These are phyloP conservation scores for Fusarium siculi DNA, from an alignment of 2,329 filamentous ascomycete species.

Conservation along the genomic window DNA sequence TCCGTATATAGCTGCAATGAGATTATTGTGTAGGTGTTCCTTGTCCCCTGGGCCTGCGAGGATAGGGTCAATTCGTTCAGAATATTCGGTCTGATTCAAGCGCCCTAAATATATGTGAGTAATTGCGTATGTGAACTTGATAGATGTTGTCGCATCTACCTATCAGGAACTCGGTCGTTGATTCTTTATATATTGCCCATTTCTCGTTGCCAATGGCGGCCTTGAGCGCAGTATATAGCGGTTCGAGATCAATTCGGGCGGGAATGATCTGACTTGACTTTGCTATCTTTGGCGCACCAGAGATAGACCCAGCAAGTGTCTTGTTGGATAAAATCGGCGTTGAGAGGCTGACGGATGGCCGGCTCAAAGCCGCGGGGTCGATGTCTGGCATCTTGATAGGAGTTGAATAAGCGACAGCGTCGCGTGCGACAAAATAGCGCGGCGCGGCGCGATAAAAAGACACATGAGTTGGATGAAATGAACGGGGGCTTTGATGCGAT, in stretches of 20 bases:
- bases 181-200: slow-evolving; percentile 73
- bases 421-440: slow-evolving; percentile 60
- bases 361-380: slow-evolving; percentile 75
- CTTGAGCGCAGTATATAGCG: slow-evolving; percentile 71
- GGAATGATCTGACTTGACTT: slow-evolving; percentile 73
- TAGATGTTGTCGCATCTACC: slow-evolving; percentile 54
- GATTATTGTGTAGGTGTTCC: slow-evolving; percentile 74
- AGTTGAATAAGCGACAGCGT: slow-evolving; percentile 50
- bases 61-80: slow-evolving; percentile 68
- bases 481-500: slow-evolving; percentile 55
- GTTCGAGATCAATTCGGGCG: slow-evolving; percentile 74
- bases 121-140: not conserved
- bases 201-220: slow-evolving; percentile 67
- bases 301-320: slow-evolving; percentile 64
- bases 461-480: slow-evolving; percentile 57
- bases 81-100: slow-evolving; percentile 70
- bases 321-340: slow-evolving; percentile 69
- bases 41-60: slow-evolving; percentile 68
- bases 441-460: slow-evolving; percentile 55
- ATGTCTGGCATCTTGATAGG: slow-evolving; percentile 70
- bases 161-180: slow-evolving; percentile 70
- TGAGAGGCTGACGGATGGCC: slow-evolving; percentile 66
- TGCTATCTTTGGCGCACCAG: slow-evolving; percentile 60
- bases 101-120: slow-evolving; percentile 61
- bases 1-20: slow-evolving; percentile 73